These are phyloP conservation scores for Endocalyx cinctus DNA, from an alignment of 2,329 filamentous ascomycete genomes.

Conservation along the genomic window DNA sequence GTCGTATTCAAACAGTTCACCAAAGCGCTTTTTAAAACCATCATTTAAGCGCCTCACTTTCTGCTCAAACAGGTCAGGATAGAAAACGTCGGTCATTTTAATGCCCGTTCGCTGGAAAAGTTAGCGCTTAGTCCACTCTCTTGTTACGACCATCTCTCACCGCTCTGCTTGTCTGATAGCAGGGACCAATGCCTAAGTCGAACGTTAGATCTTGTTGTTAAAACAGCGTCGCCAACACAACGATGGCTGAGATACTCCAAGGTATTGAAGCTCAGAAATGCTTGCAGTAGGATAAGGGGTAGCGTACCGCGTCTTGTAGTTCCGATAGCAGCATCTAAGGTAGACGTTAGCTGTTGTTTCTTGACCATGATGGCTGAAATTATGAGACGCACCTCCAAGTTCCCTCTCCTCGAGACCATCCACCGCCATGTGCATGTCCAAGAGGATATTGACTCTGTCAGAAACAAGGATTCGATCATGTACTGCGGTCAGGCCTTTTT, in stretches of 20 bases:
- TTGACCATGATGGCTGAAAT: no score
- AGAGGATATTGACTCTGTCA: slow-evolving; percentile 57
- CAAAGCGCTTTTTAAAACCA: slow-evolving; percentile 63
- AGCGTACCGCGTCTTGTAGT: no score
- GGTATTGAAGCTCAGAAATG: no score
- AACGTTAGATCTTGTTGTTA: no score
- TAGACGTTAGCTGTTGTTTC: no score
- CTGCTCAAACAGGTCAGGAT: slow-evolving; percentile 58
- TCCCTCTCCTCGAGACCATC: slow-evolving; percentile 62
- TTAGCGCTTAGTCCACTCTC: no score
- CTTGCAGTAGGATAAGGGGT: no score
- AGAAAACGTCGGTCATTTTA: slow-evolving; percentile 61
- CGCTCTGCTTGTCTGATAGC: slow-evolving; percentile 52
- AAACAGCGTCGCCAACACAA: no score
- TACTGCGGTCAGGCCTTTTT: slow-evolving; percentile 52
- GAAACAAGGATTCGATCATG: slow-evolving; percentile 57
- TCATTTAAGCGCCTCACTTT: slow-evolving; percentile 57
- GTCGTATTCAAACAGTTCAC: slow-evolving; percentile 60
- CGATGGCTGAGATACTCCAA: neutral
- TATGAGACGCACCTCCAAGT: no score
- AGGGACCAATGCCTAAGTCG: slow-evolving; percentile 15
- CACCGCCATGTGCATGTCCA: slow-evolving; percentile 59
- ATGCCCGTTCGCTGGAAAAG: slow-evolving; percentile 67
- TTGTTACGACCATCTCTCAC: no score
- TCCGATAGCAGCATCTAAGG: no score